Conservation (phyloP, 495 filamentous ascomycete species). For the Trichoderma virens region DNA sequence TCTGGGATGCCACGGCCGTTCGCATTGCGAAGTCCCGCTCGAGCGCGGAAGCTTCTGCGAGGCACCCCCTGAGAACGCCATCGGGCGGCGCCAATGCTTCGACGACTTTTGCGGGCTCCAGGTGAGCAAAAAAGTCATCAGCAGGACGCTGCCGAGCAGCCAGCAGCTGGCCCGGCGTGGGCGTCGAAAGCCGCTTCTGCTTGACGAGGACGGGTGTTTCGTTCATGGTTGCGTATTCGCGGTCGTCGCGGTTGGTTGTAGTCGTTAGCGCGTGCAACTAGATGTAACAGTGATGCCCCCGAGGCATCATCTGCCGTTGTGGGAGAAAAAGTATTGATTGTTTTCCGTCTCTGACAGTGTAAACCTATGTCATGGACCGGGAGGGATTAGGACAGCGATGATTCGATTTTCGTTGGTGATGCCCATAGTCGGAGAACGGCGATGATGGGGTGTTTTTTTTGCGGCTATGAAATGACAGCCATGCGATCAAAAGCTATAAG, state of each 20-base stretch:
- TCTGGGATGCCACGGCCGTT: conserved; percentile 66
- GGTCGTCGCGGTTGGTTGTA: not conserved
- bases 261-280: not conserved
- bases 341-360: not conserved
- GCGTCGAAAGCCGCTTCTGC: conserved; percentile 18
- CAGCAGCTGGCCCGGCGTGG: conserved; percentile 21
- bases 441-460: not conserved
- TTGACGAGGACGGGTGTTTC: conserved; percentile 20
- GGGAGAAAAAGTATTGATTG: not conserved
- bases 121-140: conserved; percentile 37
- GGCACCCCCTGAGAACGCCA: conserved; percentile 51
- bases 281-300: not conserved
- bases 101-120: conserved; percentile 34
- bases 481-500: conserved; percentile 6
- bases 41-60: conserved; percentile 56
- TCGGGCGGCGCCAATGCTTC: conserved; percentile 42
- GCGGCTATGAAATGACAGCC: not conserved
- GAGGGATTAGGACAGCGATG: conserved; percentile 3
- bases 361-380: conserved; percentile 1
- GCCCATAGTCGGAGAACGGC: conserved; percentile 11
- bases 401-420: conserved; percentile 8
- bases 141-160: conserved; percentile 27
- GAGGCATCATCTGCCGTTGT: not conserved
- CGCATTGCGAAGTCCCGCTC: conserved; percentile 66
- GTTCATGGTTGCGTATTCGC: conserved; percentile 13